Percentiles rank a stretch among this genome's conserved stretches.
These are phyloP conservation scores for Saccharomycopsis sp. DNA, from an alignment of 805 yeast species.

Conservation along the genomic window DNA sequence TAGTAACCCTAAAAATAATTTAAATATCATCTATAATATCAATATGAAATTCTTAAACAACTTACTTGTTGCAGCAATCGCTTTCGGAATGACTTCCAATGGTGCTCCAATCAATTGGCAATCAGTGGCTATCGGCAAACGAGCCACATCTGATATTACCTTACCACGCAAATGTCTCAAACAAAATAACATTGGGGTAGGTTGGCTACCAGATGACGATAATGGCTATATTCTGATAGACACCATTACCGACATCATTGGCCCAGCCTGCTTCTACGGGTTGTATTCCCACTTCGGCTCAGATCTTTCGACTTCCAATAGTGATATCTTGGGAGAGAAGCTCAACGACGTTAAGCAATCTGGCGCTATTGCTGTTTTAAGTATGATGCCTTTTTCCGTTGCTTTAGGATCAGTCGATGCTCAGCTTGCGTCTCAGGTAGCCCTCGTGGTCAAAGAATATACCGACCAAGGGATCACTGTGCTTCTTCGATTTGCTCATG, in stretches of 20 bases:
- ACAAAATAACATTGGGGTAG: constrained; percentile 6
- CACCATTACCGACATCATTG: neutral
- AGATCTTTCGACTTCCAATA: constrained; percentile 2
- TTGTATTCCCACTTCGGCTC: constrained; percentile 13
- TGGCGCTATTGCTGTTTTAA: constrained; percentile 12
- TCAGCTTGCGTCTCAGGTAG: constrained; percentile 5
- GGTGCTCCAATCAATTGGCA: no score
- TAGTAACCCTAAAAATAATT: no score
- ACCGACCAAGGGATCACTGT: constrained; percentile 11
- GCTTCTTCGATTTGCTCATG: constrained; percentile 11
- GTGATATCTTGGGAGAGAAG: constrained; percentile 10
- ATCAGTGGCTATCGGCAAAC: neutral
- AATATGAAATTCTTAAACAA: neutral
- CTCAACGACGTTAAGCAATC: constrained; percentile 9
- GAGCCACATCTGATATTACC: neutral
- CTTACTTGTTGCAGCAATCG: neutral
- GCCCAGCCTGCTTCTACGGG: constrained; percentile 15
- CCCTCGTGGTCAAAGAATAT: constrained; percentile 4
- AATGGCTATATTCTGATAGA: neutral
- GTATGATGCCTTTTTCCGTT: constrained; percentile 11
- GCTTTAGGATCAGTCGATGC: neutral
- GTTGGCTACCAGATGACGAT: constrained; percentile 10
- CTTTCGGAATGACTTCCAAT: neutral
- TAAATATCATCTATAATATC: neutral
- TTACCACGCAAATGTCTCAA: neutral